These are phyloP conservation scores for Penicillium cosmopolitanum DNA, from an alignment of 495 filamentous ascomycete species.

Conservation along the genomic window DNA sequence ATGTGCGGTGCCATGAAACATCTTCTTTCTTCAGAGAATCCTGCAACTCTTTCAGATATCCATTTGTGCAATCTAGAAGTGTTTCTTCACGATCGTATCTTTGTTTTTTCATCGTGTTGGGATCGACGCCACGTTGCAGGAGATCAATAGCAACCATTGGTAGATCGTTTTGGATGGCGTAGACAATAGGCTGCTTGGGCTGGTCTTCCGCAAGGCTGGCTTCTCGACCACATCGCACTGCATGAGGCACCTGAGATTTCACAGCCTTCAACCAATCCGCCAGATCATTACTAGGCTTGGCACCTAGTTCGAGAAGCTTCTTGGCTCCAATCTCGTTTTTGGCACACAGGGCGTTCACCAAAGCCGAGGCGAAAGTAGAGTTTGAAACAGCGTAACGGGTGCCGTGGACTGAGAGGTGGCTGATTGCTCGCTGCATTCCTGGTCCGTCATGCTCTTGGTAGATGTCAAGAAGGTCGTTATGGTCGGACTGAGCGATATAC, in stretches of 20 bases:
- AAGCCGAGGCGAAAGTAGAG: slow-evolving; percentile 28
- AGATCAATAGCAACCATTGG: slow-evolving; percentile 58
- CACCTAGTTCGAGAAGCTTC: slow-evolving; percentile 51
- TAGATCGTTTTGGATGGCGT: slow-evolving; percentile 54
- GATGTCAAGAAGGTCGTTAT: slow-evolving; percentile 57
- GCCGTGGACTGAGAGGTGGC: slow-evolving; percentile 53
- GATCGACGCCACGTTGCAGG: slow-evolving; percentile 60
- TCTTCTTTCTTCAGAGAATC: slow-evolving; percentile 41
- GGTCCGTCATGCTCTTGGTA: slow-evolving; percentile 63
- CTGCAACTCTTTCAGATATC: slow-evolving; percentile 39
- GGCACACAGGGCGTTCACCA: slow-evolving; percentile 49
- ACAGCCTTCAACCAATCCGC: slow-evolving; percentile 45
- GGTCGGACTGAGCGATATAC: slow-evolving; percentile 48
- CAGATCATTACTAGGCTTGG: slow-evolving; percentile 40
- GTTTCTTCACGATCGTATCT: slow-evolving; percentile 21
- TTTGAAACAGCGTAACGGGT: background rate
- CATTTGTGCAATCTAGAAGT: background rate
- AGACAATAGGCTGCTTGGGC: slow-evolving; percentile 61
- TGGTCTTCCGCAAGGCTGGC: slow-evolving; percentile 37
- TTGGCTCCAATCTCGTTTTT: slow-evolving; percentile 36
- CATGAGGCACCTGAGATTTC: slow-evolving; percentile 13
- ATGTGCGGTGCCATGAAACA: background rate
- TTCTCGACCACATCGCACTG: slow-evolving; percentile 27
- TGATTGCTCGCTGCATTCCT: slow-evolving; percentile 63
- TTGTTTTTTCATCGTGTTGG: slow-evolving; percentile 48